These are phyloP conservation scores for Beauveria asiatica DNA, from an alignment of 2,329 filamentous ascomycete genomes.

Conservation along the genomic window DNA sequence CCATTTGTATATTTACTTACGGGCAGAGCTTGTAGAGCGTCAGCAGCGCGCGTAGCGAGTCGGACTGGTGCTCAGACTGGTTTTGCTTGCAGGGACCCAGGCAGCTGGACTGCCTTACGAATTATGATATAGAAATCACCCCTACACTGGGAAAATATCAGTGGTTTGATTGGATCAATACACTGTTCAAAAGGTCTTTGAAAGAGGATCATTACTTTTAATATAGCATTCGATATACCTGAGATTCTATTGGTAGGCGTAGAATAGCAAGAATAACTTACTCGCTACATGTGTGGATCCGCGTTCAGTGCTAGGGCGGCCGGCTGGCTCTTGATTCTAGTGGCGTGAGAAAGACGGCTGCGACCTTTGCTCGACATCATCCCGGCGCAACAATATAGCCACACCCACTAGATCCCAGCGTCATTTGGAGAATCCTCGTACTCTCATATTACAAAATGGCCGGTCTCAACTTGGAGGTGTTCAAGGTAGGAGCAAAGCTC, in stretches of 20 bases:
- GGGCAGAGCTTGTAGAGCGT: background rate
- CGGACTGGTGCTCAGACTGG: background rate
- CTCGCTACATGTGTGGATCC: background rate
- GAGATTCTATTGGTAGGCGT: background rate
- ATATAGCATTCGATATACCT: background rate
- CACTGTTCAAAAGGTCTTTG: background rate
- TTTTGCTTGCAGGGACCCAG: background rate
- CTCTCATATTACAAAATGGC: constrained; percentile 44
- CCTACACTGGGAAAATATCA: background rate
- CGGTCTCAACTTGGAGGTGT: constrained; percentile 85
- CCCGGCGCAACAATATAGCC: background rate
- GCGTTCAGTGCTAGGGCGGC: background rate
- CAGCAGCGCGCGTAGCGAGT: background rate
- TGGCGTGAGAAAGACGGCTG: background rate
- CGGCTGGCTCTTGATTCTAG: background rate
- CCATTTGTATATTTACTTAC: background rate
- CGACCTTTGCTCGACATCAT: background rate
- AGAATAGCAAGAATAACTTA: background rate
- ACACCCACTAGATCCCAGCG: background rate
- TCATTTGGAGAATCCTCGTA: background rate
- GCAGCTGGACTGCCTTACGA: constrained; percentile 4
- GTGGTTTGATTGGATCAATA: background rate
- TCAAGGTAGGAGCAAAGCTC: constrained; percentile 58
- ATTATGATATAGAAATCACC: background rate
- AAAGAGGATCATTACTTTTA: background rate